Evolutionary conservation across 2,329 filamentous ascomycete species (phyloP).

Genomic region (Claviceps sp.): DNA sequence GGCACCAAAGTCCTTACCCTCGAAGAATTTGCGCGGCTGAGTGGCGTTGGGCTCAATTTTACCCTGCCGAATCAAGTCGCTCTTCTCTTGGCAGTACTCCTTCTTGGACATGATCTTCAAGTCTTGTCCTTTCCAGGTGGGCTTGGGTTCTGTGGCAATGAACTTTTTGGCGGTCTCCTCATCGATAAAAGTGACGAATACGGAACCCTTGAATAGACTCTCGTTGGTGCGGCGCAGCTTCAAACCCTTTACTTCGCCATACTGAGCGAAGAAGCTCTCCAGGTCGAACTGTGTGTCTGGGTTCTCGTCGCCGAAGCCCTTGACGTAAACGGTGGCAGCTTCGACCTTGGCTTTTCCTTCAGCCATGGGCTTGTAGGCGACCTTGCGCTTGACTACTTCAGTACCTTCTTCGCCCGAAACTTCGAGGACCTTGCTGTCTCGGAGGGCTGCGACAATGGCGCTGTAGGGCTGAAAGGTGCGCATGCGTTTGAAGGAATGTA

Average conservation of each 20-base stretch:
- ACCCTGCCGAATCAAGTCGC: conserved; percentile 55
- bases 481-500: conserved; percentile 92
- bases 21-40: conserved; percentile 32
- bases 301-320: conserved; percentile 83
- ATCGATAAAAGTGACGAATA: conserved; percentile 82
- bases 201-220: conserved; percentile 83
- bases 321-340: conserved; percentile 72
- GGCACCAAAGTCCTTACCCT: conserved; percentile 28
- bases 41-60: conserved; percentile 46
- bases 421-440: conserved; percentile 59
- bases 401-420: conserved; percentile 60
- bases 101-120: conserved; percentile 79
- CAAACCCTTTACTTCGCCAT: conserved; percentile 66
- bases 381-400: conserved; percentile 65
- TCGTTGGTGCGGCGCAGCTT: conserved; percentile 68
- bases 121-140: conserved; percentile 69
- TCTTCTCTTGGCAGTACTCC: conserved; percentile 72
- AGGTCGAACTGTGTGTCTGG: conserved; percentile 82
- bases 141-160: conserved; percentile 63
- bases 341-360: conserved; percentile 53
- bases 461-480: conserved; percentile 80
- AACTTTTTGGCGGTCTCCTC: conserved; percentile 73
- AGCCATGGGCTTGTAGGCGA: conserved; percentile 45
- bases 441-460: conserved; percentile 70
- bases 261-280: conserved; percentile 78